These are phyloP conservation scores for Glebionis coronaria DNA, from an alignment of 129 eudicot genomes.

Conservation along the genomic window DNA sequence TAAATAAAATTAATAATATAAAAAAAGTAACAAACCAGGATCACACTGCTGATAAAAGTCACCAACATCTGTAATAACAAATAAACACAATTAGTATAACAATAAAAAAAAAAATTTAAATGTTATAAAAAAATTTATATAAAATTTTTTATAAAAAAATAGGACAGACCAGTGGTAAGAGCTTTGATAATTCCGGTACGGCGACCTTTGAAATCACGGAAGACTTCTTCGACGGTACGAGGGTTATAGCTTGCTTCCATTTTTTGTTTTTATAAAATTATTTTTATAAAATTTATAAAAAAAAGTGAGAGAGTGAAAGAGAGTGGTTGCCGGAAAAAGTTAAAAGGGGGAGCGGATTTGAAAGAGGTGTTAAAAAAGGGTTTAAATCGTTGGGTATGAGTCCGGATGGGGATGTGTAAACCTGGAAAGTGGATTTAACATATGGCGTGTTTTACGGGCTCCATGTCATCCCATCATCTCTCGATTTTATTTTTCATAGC, in stretches of 20 bases:
- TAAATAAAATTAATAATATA: too few relatives aligned
- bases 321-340: too few relatives aligned
- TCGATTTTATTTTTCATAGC: too few relatives aligned
- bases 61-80: conserved; percentile 55
- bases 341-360: too few relatives aligned
- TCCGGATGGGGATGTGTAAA: too few relatives aligned
- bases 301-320: too few relatives aligned
- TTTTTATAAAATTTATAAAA: background rate
- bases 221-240: conserved; percentile 73
- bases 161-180: conserved; percentile 52
- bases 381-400: too few relatives aligned
- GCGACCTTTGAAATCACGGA: conserved; percentile 76
- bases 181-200: conserved; percentile 71
- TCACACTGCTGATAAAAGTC: conserved; percentile 75
- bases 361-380: too few relatives aligned
- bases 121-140: background rate
- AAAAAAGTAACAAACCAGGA: conserved; percentile 42
- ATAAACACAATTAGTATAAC: background rate
- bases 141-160: background rate
- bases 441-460: too few relatives aligned
- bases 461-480: too few relatives aligned
- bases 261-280: background rate
- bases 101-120: background rate
- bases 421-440: too few relatives aligned
- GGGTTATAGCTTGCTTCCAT: conserved; percentile 61